Evolutionary conservation across 2,329 filamentous ascomycete genomes (phyloP), one percentile per base, ranked within the genome.

Genomic region (Hypoxylon sp.): DNA sequence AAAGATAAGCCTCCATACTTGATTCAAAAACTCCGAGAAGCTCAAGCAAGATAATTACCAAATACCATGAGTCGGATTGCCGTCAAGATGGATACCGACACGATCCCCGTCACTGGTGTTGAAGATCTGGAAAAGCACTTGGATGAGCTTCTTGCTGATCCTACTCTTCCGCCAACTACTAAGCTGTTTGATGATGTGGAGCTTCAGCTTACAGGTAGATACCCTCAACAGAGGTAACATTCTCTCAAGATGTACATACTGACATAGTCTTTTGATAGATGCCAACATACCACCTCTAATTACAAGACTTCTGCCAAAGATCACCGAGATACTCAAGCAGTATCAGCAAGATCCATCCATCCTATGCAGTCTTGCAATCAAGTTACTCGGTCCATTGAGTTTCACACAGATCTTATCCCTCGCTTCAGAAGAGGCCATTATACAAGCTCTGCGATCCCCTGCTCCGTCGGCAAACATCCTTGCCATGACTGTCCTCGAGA

Each of bases 101-200:
- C 66, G n/a, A 61, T 71, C n/a, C 76, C 78, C 36, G 71, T 84
- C 37, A 71, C 74, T 5, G 77, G 80, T 6, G 70, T 85, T 12
- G 72, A 78, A 15, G 80, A 82, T 58, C 74, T 87, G 15, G 73
- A 79, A 37, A 66, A 64, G 15, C 83, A 86, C 63, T 71, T 87
- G 11, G 72, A 78, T 40, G 68, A 76, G 19, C 70, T 86, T n/a
- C 55, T 75, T 12, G 64, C 69, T 17, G 73, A 78, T 52, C 70
- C 77, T 12, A 69, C 70, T 0, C 65, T 74, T 1, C 65, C 71
- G 0, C 69, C 81, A 25, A 68, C 78, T 51, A 68, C 70, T 7
- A 78, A 78, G 58, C 71, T 86, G 2, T 79, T 86, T 51, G 83
- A 86, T 62, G 71, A 82, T 62, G 77, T 86, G 32, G 78, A 81